phyloP scores from a whole-genome alignment of 306 rosid species.

The Lathyrus oleraceus region DNA sequence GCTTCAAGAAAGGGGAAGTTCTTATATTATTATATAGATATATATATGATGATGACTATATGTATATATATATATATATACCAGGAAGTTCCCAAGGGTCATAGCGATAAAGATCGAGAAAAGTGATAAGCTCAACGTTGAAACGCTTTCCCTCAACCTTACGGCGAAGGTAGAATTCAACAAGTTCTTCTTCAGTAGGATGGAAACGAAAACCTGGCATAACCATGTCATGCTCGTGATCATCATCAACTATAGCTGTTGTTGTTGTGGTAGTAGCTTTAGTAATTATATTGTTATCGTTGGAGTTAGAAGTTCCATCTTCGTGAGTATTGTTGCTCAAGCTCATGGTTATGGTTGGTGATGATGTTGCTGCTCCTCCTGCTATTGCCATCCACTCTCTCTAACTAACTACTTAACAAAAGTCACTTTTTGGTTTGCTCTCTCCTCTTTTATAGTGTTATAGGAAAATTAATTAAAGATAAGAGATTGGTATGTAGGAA shows the following conservation, averaged over 20 bases:
- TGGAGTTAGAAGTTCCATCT: slow-evolving; percentile 31
- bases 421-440: background rate
- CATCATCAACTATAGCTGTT: background rate
- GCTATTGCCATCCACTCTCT: slow-evolving; percentile 59
- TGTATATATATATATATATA: slow-evolving; percentile 16
- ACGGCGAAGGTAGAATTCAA: slow-evolving; percentile 99
- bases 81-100: slow-evolving; percentile 99
- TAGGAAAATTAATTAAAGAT: background rate
- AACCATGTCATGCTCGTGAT: slow-evolving; percentile 89
- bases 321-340: slow-evolving; percentile 44
- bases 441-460: slow-evolving; percentile 5
- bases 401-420: background rate
- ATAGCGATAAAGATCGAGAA: slow-evolving; percentile 97
- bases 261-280: background rate
- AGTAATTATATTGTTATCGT: background rate
- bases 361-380: slow-evolving; percentile 22
- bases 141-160: slow-evolving; percentile 99
- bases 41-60: background rate
- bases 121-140: slow-evolving; percentile 98
- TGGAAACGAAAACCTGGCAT: slow-evolving; percentile 99
- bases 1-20: slow-evolving; percentile 40
- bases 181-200: slow-evolving; percentile 95
- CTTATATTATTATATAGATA: background rate
- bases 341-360: slow-evolving; percentile 46
- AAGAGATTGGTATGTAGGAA: background rate